Evolutionary conservation across 2,329 filamentous ascomycete genomes (phyloP).

Genomic region (Cadophora luteo-olivacea): DNA sequence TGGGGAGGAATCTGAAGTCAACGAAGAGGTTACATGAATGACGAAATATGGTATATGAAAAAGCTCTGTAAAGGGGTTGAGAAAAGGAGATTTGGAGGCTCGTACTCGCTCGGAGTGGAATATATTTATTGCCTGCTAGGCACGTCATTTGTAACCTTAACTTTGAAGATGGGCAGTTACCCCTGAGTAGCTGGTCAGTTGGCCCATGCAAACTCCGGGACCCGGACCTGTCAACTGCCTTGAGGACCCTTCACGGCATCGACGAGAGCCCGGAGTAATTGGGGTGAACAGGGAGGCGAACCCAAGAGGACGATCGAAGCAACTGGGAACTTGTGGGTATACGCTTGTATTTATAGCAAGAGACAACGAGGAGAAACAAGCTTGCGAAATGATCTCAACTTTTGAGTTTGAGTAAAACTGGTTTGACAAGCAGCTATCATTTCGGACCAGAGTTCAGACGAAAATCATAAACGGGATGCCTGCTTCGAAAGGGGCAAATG

Average conservation of each 20-base stretch:
- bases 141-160: conserved; percentile 16
- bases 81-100: background rate
- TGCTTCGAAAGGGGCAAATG: background rate
- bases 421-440: background rate
- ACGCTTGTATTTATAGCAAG: background rate
- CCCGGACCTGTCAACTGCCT: background rate
- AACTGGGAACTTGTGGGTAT: background rate
- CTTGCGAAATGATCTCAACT: conserved; percentile 7
- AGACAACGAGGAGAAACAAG: background rate
- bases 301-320: background rate
- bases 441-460: background rate
- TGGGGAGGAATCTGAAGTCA: background rate
- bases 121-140: conserved; percentile 6
- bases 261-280: background rate
- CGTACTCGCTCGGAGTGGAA: background rate
- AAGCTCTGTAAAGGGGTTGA: background rate
- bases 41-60: background rate
- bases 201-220: background rate
- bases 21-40: background rate
- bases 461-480: background rate
- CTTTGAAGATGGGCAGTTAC: background rate
- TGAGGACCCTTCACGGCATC: conserved; percentile 1
- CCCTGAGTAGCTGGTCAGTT: background rate
- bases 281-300: background rate
- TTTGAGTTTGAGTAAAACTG: conserved; percentile 1